Evolutionary conservation across 441 rosid species (phyloP).

Genomic region (Pelargonium cotyledonis): DNA sequence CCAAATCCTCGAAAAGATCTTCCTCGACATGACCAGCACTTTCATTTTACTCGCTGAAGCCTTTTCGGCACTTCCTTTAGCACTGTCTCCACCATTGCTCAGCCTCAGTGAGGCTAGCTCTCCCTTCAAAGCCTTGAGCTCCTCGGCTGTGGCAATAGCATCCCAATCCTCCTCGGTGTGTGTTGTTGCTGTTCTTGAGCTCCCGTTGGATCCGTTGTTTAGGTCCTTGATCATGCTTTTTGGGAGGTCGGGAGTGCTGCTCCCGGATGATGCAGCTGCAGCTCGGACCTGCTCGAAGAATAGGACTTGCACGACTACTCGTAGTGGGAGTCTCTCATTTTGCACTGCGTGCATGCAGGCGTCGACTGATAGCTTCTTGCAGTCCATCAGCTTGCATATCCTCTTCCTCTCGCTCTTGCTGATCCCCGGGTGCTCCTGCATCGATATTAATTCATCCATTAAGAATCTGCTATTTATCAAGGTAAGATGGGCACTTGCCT

Average conservation of each 20-base stretch:
- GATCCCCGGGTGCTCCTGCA: constrained; percentile 68
- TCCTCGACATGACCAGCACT: constrained; percentile 62
- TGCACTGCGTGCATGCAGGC: constrained; percentile 86
- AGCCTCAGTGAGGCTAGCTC: constrained; percentile 29
- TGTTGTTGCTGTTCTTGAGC: constrained; percentile 32
- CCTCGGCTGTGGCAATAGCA: constrained; percentile 31
- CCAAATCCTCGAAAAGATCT: constrained; percentile 82
- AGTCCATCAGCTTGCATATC: constrained; percentile 73
- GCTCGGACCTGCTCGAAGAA: constrained; percentile 82
- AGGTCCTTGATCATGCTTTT: constrained; percentile 40
- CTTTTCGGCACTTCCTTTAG: constrained; percentile 45
- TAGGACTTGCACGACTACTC: constrained; percentile 85
- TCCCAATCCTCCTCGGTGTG: constrained; percentile 50
- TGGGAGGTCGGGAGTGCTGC: constrained; percentile 74
- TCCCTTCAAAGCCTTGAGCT: constrained; percentile 29
- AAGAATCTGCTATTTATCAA: no score
- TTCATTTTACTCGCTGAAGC: constrained; percentile 72
- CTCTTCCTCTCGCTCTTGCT: constrained; percentile 72
- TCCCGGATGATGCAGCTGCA: constrained; percentile 59
- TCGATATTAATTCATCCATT: neutral
- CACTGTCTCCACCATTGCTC: constrained; percentile 33
- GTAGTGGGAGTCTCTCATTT: constrained; percentile 75
- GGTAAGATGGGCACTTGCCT: no score
- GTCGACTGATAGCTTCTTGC: constrained; percentile 60
- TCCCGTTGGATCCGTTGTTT: constrained; percentile 45